phyloP scores from a whole-genome alignment of 169 alveolate genomes.

The Eimeria tenella region DNA sequence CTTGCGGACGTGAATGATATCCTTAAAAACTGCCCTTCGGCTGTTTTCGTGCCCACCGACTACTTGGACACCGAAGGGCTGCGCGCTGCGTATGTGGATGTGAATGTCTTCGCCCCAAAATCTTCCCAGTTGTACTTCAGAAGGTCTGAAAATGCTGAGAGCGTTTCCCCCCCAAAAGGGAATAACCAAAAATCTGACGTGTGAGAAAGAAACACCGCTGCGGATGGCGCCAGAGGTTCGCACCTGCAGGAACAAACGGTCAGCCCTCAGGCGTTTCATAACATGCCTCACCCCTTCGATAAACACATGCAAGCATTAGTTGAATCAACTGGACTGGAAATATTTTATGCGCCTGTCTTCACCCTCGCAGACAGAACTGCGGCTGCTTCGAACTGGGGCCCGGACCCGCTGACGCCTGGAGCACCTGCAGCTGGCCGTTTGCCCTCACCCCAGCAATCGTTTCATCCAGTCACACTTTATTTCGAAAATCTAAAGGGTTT shows the following conservation, averaged over 20 bases:
- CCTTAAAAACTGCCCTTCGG: background rate
- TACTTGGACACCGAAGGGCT: constrained; percentile 26
- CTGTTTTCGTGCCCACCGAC: background rate
- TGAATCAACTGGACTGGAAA: constrained; percentile 4
- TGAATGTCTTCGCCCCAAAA: background rate
- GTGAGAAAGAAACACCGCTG: background rate
- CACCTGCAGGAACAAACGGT: constrained; percentile 51
- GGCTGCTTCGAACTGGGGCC: constrained; percentile 26
- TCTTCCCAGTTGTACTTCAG: background rate
- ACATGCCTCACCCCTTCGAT: constrained; percentile 28
- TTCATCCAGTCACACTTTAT: too few species aligned
- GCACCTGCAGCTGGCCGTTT: background rate
- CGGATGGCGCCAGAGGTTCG: constrained; percentile 26
- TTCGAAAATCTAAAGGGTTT: too few species aligned
- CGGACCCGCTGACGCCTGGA: constrained; percentile 65
- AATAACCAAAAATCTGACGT: background rate
- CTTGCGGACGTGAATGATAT: background rate
- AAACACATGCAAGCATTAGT: background rate
- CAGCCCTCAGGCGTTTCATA: constrained; percentile 3
- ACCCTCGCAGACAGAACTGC: background rate
- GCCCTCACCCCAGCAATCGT: too few species aligned
- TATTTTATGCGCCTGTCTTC: background rate
- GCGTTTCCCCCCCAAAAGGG: constrained; percentile 18
- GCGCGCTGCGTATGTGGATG: background rate
- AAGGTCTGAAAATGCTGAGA: background rate